phyloP scores from a whole-genome alignment of 208 protist species.

The Acanthamoeba triangularis region DNA sequence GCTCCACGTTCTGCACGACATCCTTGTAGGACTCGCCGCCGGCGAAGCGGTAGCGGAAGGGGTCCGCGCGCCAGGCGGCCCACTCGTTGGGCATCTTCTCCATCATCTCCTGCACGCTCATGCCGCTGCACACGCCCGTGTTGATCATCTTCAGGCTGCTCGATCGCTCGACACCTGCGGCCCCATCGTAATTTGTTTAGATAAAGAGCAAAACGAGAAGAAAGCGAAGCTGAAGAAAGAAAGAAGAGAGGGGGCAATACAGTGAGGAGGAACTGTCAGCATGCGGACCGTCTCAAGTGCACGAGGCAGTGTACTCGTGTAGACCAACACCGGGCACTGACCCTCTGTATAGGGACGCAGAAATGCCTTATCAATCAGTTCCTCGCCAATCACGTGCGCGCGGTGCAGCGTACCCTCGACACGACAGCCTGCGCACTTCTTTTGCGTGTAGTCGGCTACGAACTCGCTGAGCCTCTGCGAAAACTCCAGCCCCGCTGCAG shows the following conservation, averaged over 20 bases:
- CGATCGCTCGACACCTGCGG: slow-evolving; percentile 17
- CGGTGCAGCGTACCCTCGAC: too few species aligned
- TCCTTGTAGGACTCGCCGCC: slow-evolving; percentile 66
- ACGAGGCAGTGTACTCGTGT: slow-evolving; percentile 54
- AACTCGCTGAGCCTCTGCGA: background rate
- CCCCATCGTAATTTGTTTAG: too few species aligned
- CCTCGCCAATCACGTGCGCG: too few species aligned
- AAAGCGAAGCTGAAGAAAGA: background rate
- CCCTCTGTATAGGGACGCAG: too few species aligned
- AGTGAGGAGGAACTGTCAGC: background rate
- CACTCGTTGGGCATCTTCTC: slow-evolving; percentile 50
- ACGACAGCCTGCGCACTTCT: background rate
- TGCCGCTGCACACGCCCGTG: slow-evolving; percentile 47
- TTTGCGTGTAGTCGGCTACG: background rate
- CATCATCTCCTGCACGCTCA: slow-evolving; percentile 61
- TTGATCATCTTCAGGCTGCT: slow-evolving; percentile 69
- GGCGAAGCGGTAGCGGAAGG: slow-evolving; percentile 40
- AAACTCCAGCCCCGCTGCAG: background rate
- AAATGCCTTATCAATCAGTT: too few species aligned
- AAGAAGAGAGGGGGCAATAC: background rate
- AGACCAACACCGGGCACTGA: slow-evolving; percentile 27
- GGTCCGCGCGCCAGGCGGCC: background rate
- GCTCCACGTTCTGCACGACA: slow-evolving; percentile 40
- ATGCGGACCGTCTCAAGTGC: slow-evolving; percentile 29
- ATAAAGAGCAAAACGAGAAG: background rate